Percentiles rank a stretch among this genome's conserved stretches.
Evolutionary conservation across 2,329 filamentous ascomycete species (phyloP).

Genomic region (Stemphylium vesicarium): DNA sequence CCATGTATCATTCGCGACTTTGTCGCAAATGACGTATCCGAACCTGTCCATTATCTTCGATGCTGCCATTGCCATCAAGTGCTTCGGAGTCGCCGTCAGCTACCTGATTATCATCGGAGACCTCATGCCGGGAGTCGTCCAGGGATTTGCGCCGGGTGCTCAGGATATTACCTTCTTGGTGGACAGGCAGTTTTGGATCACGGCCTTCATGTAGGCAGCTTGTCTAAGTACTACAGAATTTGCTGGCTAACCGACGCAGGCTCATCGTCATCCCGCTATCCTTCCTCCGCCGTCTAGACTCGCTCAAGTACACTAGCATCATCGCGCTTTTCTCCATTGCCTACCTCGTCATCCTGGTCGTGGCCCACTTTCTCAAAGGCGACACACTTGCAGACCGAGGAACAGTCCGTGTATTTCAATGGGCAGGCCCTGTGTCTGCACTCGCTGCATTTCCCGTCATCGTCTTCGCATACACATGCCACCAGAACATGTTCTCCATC

Average conservation of each 20-base stretch:
- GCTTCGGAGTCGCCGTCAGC: conserved; percentile 95
- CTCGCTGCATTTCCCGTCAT: conserved; percentile 91
- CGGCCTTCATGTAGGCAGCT: conserved; percentile 79
- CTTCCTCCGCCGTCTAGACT: conserved; percentile 89
- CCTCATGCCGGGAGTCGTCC: conserved; percentile 92
- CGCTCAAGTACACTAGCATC: conserved; percentile 95
- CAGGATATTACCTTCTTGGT: conserved; percentile 75
- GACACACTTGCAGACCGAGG: conserved; percentile 78
- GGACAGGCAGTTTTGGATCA: conserved; percentile 96
- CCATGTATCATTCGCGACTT: conserved; percentile 89
- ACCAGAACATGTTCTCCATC: conserved; percentile 99
- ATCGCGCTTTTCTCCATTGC: conserved; percentile 91
- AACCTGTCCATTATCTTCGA: conserved; percentile 96
- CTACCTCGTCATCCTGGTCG: conserved; percentile 89
- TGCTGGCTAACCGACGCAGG: conserved; percentile 53
- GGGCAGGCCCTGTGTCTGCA: conserved; percentile 78
- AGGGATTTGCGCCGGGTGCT: conserved; percentile 74
- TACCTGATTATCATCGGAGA: conserved; percentile 99
- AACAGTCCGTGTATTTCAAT: conserved; percentile 75
- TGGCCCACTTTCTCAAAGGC: conserved; percentile 84
- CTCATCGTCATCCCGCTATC: conserved; percentile 92
- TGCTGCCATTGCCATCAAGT: conserved; percentile 94
- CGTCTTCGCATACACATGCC: conserved; percentile 98
- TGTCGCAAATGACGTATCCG: conserved; percentile 95
- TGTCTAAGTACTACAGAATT: too few species aligned